phyloP scores from a whole-genome alignment of 1,284 basidiomycete species.

The Cryptococcus hybrid region DNA sequence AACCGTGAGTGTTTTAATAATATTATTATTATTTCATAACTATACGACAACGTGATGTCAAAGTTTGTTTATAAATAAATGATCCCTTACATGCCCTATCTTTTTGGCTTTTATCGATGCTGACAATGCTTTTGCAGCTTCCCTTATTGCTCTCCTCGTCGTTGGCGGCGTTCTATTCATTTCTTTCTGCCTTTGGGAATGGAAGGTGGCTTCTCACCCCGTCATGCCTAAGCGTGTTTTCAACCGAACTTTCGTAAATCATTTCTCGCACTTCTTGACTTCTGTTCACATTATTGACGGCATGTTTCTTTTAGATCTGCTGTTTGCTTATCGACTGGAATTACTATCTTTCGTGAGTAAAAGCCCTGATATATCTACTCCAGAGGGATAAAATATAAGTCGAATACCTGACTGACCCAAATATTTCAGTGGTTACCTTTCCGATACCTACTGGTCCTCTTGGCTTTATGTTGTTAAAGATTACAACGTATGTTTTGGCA shows the following conservation, averaged over 20 bases:
- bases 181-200: slow-evolving; percentile 47
- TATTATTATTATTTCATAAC: neutral
- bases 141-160: slow-evolving; percentile 51
- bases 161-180: slow-evolving; percentile 48
- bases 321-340: neutral
- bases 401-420: slow-evolving; percentile 5
- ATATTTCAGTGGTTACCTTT: slow-evolving; percentile 44
- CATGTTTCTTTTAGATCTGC: neutral
- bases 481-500: slow-evolving; percentile 12
- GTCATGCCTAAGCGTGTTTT: slow-evolving; percentile 50
- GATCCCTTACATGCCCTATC: neutral
- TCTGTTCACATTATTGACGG: neutral
- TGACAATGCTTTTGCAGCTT: slow-evolving; percentile 17
- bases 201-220: slow-evolving; percentile 44
- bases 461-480: slow-evolving; percentile 47
- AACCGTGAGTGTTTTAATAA: slow-evolving; percentile 36
- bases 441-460: slow-evolving; percentile 46
- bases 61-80: neutral
- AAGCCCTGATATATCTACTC: slow-evolving; percentile 41
- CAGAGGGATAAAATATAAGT: slow-evolving; percentile 3
- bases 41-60: too few relatives aligned
- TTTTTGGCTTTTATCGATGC: too few relatives aligned
- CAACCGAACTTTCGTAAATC: slow-evolving; percentile 46
- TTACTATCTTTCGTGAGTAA: slow-evolving; percentile 10
- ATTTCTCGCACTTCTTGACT: neutral